phyloP scores from a whole-genome alignment of 805 yeast genomes.

The Saccharomycopsis amapae region DNA sequence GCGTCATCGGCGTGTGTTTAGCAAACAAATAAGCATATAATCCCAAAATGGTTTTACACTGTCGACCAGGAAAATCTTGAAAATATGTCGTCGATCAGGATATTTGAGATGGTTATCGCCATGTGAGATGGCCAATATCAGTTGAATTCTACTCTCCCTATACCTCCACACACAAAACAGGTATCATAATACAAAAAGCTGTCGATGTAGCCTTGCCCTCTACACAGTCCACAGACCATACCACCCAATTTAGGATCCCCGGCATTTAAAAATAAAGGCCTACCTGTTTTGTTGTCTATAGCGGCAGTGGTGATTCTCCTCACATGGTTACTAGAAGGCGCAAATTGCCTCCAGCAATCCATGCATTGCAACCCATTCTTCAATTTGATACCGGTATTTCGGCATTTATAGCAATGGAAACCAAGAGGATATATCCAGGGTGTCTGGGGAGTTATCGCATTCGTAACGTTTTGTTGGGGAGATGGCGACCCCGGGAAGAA shows the following conservation, averaged over 20 bases:
- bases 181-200: constrained; percentile 54
- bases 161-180: constrained; percentile 60
- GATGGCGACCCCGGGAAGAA: neutral
- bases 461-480: no score
- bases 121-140: no score
- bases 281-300: constrained; percentile 20
- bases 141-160: constrained; percentile 44
- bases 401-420: constrained; percentile 59
- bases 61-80: neutral
- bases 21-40: no score
- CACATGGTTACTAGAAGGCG: constrained; percentile 31
- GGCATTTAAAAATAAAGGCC: constrained; percentile 41
- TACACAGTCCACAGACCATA: constrained; percentile 59
- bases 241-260: constrained; percentile 82
- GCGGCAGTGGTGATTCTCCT: constrained; percentile 19
- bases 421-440: constrained; percentile 65
- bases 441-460: constrained; percentile 26
- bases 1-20: no score
- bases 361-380: constrained; percentile 62
- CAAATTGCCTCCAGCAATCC: constrained; percentile 62
- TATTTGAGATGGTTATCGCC: no score
- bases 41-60: no score
- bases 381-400: constrained; percentile 59
- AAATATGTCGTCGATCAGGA: neutral
- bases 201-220: constrained; percentile 53